phyloP scores from a whole-genome alignment of 306 rosid species.

The Castanea crenata region DNA sequence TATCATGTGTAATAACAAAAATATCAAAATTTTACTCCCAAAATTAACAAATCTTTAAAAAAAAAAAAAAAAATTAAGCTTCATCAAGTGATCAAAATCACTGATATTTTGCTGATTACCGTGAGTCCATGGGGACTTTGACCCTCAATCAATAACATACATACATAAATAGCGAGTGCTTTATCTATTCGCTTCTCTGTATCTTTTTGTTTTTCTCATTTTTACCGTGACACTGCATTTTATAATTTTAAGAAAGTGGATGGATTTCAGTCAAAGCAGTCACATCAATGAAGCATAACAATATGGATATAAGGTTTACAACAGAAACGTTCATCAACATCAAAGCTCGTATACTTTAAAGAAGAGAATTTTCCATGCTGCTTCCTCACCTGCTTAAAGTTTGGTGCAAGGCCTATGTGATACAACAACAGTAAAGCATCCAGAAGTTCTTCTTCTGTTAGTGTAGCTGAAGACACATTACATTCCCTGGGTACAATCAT shows the following conservation, averaged over 20 bases:
- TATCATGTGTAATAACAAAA: neutral
- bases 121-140: neutral
- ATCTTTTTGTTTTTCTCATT: neutral
- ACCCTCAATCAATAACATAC: neutral
- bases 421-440: conserved; percentile 81
- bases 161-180: neutral
- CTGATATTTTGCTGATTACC: neutral
- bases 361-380: neutral
- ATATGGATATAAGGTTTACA: neutral
- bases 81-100: neutral
- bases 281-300: neutral
- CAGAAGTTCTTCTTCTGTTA: conserved; percentile 87
- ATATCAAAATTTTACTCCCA: neutral
- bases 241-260: conserved; percentile 3
- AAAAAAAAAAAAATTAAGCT: neutral
- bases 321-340: neutral
- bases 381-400: conserved; percentile 82
- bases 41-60: neutral
- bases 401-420: conserved; percentile 86
- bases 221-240: conserved; percentile 13
- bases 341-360: conserved; percentile 6
- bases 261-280: conserved; percentile 13
- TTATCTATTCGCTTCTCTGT: neutral
- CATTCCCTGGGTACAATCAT: conserved; percentile 66
- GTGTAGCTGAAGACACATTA: conserved; percentile 58